Percentiles rank a stretch among this genome's conserved stretches.
Conservation (phyloP, 192 early-diverging fungal species). For the Podila minutissima region DNA sequence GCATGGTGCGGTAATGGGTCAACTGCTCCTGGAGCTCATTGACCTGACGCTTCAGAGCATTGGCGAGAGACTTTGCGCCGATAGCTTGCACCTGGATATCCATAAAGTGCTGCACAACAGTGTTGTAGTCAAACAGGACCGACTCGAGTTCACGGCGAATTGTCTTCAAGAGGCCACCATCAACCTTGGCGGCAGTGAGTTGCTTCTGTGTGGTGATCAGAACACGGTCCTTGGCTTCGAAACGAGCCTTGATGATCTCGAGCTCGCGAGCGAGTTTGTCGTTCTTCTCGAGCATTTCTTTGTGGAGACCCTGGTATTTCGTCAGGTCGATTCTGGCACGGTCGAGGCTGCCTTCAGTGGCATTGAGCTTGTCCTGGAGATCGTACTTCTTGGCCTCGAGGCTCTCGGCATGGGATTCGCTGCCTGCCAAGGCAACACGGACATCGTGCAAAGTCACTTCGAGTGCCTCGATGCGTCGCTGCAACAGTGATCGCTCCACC, state of each 20-base stretch:
- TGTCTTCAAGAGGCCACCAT: constrained; percentile 37
- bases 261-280: constrained; percentile 23
- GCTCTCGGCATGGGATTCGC: constrained; percentile 36
- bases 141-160: constrained; percentile 47
- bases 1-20: constrained; percentile 33
- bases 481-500: constrained; percentile 25
- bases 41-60: constrained; percentile 31
- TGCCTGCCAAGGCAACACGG: constrained; percentile 37
- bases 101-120: constrained; percentile 49
- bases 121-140: constrained; percentile 46
- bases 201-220: constrained; percentile 40
- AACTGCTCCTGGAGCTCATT: constrained; percentile 35
- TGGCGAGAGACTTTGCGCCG: constrained; percentile 36
- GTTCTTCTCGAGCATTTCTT: constrained; percentile 40
- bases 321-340: constrained; percentile 29
- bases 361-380: constrained; percentile 36
- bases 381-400: constrained; percentile 48
- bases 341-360: constrained; percentile 27
- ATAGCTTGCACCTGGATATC: constrained; percentile 44
- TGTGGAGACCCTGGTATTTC: constrained; percentile 38
- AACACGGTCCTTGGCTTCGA: constrained; percentile 44
- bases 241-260: constrained; percentile 28
- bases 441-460: constrained; percentile 45
- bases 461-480: constrained; percentile 44
- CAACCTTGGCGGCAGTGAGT: constrained; percentile 24